These are phyloP conservation scores for Camellia lanceoleosa DNA, from an alignment of 148 eudicot species.

Conservation along the genomic window DNA sequence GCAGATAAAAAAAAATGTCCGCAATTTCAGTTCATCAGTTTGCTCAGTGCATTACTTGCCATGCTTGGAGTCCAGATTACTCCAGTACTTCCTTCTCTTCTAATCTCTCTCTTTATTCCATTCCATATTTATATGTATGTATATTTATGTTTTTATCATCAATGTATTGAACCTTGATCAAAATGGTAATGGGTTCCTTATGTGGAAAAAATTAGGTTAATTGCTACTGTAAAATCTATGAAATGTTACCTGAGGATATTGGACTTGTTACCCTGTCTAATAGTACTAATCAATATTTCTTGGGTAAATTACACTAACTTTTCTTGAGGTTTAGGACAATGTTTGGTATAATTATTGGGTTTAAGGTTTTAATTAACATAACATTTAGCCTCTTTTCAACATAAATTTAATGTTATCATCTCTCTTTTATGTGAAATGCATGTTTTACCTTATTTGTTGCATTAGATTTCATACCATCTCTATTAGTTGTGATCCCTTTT, in stretches of 20 bases:
- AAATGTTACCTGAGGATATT: background rate
- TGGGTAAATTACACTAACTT: too few relatives aligned
- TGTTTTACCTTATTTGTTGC: too few relatives aligned
- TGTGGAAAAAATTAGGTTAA: background rate
- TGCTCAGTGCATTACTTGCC: slow-evolving; percentile 83
- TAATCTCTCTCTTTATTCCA: slow-evolving; percentile 4
- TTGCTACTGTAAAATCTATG: background rate
- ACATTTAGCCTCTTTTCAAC: too few relatives aligned
- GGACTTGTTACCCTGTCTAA: background rate
- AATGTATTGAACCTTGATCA: slow-evolving; percentile 1
- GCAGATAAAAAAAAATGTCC: slow-evolving; percentile 34
- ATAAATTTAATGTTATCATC: too few relatives aligned
- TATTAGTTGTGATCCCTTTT: too few relatives aligned
- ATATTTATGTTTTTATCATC: background rate
- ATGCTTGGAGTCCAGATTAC: slow-evolving; percentile 92
- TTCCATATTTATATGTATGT: background rate
- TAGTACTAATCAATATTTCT: background rate
- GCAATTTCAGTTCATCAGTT: slow-evolving; percentile 69
- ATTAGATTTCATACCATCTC: too few relatives aligned
- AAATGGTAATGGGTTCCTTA: background rate
- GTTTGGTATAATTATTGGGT: too few relatives aligned
- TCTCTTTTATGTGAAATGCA: too few relatives aligned
- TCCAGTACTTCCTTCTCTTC: slow-evolving; percentile 49
- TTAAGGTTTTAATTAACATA: too few relatives aligned
- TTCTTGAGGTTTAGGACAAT: too few relatives aligned